Evolutionary conservation across 2,329 filamentous ascomycete genomes (phyloP).

Genomic region (Sphaerulina musiva): DNA sequence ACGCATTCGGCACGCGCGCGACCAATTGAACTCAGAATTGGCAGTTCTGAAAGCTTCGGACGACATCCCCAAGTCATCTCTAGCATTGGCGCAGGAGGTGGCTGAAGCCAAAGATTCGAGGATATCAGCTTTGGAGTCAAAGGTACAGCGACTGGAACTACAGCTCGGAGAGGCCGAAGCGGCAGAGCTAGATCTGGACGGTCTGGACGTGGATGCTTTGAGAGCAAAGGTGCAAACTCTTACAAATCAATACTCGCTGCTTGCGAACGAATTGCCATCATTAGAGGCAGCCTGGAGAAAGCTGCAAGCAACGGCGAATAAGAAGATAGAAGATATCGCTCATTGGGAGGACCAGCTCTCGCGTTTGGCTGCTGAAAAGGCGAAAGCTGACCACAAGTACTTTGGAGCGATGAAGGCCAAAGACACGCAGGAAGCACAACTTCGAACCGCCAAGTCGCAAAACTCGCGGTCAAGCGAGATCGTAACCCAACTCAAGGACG

Average conservation of each 20-base stretch:
- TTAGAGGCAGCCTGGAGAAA: slow-evolving; percentile 90
- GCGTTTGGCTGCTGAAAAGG: slow-evolving; percentile 76
- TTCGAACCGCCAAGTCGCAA: slow-evolving; percentile 70
- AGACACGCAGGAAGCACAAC: slow-evolving; percentile 74
- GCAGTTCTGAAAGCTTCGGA: slow-evolving; percentile 70
- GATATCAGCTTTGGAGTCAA: slow-evolving; percentile 74
- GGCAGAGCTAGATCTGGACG: slow-evolving; percentile 44
- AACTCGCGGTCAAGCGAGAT: slow-evolving; percentile 89
- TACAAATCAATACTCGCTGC: slow-evolving; percentile 71
- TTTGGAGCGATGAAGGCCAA: slow-evolving; percentile 93
- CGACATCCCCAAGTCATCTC: slow-evolving; percentile 65
- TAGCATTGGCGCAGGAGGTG: slow-evolving; percentile 72
- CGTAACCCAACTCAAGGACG: slow-evolving; percentile 85
- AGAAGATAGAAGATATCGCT: slow-evolving; percentile 74
- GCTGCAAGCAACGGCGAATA: slow-evolving; percentile 73
- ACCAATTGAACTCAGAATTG: slow-evolving; percentile 78
- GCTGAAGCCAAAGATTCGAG: slow-evolving; percentile 71
- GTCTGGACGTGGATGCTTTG: slow-evolving; percentile 63
- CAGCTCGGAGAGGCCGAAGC: slow-evolving; percentile 45
- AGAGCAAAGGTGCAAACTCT: slow-evolving; percentile 66
- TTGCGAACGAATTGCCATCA: slow-evolving; percentile 79
- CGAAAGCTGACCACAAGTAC: slow-evolving; percentile 95
- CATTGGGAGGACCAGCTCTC: slow-evolving; percentile 71
- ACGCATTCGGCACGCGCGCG: slow-evolving; percentile 73
- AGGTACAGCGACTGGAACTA: slow-evolving; percentile 64